These are phyloP conservation scores for Rhizophora apiculata DNA, from an alignment of 345 rosid species.

Conservation along the genomic window DNA sequence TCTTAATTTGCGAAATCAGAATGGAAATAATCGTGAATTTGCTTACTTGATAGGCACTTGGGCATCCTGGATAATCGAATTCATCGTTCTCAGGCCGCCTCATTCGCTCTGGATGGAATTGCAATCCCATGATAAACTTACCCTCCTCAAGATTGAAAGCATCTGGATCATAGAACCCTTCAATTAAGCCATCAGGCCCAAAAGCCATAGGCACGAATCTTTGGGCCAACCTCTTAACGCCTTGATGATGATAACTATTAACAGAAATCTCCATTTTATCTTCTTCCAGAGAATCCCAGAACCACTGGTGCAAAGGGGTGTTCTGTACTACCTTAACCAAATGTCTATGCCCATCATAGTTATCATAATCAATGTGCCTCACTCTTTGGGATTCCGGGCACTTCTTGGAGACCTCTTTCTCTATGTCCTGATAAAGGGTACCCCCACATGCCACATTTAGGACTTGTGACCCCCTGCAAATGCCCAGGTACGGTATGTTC, in stretches of 20 bases:
- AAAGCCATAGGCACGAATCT: conserved; percentile 80
- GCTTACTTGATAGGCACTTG: conserved; percentile 67
- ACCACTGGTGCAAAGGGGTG: conserved; percentile 69
- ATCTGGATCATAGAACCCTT: conserved; percentile 86
- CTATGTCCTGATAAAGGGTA: conserved; percentile 68
- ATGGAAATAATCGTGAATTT: background rate
- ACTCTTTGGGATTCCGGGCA: conserved; percentile 28
- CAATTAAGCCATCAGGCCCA: conserved; percentile 78
- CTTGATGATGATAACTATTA: conserved; percentile 90
- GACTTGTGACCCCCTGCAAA: conserved; percentile 82
- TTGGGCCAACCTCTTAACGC: conserved; percentile 66
- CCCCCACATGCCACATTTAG: conserved; percentile 88
- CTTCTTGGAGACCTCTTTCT: conserved; percentile 45
- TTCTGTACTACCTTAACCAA: conserved; percentile 46
- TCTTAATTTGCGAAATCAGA: background rate
- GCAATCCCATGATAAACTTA: conserved; percentile 78
- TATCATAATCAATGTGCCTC: conserved; percentile 63
- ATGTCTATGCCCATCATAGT: conserved; percentile 81
- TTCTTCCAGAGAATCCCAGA: conserved; percentile 52
- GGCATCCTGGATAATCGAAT: conserved; percentile 81
- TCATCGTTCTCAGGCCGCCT: conserved; percentile 47
- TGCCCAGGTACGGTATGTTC: conserved; percentile 79
- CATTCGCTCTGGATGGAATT: conserved; percentile 91
- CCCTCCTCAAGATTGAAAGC: conserved; percentile 71
- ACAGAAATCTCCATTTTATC: conserved; percentile 61